phyloP scores from a whole-genome alignment of 257 asterid species.

The Lycium barbarum region DNA sequence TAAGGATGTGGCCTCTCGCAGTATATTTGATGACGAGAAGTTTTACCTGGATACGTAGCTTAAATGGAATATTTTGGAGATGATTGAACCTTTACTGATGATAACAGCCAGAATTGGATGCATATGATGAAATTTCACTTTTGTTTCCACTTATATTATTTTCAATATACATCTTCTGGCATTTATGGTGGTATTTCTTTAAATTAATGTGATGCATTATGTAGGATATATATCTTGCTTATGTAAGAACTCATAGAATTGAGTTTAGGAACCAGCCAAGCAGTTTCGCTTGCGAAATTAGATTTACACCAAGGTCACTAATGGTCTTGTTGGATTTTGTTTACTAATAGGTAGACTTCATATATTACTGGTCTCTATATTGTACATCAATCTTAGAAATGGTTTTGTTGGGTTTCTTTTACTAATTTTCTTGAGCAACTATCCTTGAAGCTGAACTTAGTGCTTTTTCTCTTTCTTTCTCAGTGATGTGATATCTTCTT shows the following conservation, averaged over 20 bases:
- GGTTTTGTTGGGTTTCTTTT: not conserved
- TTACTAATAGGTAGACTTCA: not conserved
- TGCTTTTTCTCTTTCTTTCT: not conserved
- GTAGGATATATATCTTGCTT: not conserved
- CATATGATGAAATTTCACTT: too few species aligned
- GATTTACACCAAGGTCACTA: not conserved
- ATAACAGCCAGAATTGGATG: too few species aligned
- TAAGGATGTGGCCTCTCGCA: not conserved
- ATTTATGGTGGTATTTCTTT: not conserved
- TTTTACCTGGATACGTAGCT: not conserved
- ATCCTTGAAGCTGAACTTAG: not conserved
- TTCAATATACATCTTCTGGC: not conserved
- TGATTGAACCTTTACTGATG: too few species aligned
- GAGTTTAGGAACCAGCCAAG: not conserved
- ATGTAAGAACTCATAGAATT: not conserved
- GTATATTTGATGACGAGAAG: not conserved
- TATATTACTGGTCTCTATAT: not conserved
- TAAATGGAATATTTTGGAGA: not conserved
- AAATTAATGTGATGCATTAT: not conserved
- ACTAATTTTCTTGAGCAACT: constrained; percentile 1
- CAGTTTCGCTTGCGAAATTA: not conserved
- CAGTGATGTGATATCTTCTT: not conserved
- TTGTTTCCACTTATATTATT: not conserved
- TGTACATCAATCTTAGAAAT: not conserved
- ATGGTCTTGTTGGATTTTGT: not conserved